phyloP scores from a whole-genome alignment of 306 rosid species.

The Sophora flavescens region DNA sequence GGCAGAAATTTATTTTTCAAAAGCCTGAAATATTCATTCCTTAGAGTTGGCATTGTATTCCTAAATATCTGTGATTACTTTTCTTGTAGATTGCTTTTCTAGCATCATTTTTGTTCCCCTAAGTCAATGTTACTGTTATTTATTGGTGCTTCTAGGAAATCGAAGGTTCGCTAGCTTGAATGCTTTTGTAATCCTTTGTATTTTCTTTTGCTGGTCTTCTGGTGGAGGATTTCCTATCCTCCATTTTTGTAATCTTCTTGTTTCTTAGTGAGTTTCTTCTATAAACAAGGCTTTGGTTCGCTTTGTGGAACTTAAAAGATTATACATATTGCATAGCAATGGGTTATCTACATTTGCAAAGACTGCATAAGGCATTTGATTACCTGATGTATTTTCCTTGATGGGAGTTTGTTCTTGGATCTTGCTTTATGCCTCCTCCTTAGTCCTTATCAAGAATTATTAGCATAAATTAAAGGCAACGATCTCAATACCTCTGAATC shows the following conservation, averaged over 20 bases:
- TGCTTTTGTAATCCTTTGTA: conserved; percentile 5
- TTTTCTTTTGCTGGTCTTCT: background rate
- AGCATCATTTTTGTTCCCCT: conserved; percentile 14
- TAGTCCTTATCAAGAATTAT: background rate
- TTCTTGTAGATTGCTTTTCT: conserved; percentile 23
- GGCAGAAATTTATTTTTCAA: conserved; percentile 20
- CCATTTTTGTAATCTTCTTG: too few relatives aligned
- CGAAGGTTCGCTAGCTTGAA: conserved; percentile 17
- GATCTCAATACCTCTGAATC: background rate
- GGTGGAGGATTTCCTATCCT: background rate
- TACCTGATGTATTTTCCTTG: conserved; percentile 4
- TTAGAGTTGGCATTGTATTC: conserved; percentile 22
- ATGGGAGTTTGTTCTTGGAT: conserved; percentile 24
- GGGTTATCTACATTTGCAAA: conserved; percentile 20
- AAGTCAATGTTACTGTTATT: conserved; percentile 21
- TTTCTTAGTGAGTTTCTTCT: too few relatives aligned
- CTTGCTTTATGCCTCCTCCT: conserved; percentile 8
- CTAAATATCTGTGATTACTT: background rate
- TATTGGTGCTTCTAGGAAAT: conserved; percentile 4
- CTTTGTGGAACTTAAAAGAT: background rate
- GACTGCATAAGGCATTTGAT: conserved; percentile 25
- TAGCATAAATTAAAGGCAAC: background rate
- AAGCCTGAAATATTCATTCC: conserved; percentile 2
- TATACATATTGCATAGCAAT: background rate
- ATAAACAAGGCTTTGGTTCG: background rate